Evolutionary conservation across 2,329 filamentous ascomycete genomes (phyloP).

Genomic region (Thelonectria rubi): DNA sequence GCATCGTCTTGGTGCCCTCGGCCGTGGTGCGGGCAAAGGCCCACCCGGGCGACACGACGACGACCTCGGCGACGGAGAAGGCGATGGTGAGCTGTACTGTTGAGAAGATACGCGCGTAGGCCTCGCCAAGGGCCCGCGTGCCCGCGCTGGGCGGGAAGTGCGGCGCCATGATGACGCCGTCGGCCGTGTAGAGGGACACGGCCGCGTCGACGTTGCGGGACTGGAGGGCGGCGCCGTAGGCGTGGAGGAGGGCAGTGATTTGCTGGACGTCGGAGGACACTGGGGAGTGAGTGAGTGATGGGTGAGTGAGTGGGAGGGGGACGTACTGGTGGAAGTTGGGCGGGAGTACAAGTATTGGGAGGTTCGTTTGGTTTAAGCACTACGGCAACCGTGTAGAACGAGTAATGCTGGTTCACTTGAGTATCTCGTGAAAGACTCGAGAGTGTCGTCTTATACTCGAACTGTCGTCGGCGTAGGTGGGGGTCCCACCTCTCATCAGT

Average conservation of each 20-base stretch:
- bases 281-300: background rate
- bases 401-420: background rate
- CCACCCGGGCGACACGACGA: slow-evolving; percentile 33
- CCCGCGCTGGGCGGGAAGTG: slow-evolving; percentile 33
- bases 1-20: slow-evolving; percentile 33
- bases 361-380: too few species aligned
- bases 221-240: slow-evolving; percentile 31
- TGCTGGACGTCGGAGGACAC: slow-evolving; percentile 10
- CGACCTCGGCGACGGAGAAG: slow-evolving; percentile 29
- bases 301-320: background rate
- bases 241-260: slow-evolving; percentile 13
- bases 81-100: slow-evolving; percentile 28
- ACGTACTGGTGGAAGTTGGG: background rate
- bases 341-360: background rate
- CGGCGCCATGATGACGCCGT: slow-evolving; percentile 39
- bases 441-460: slow-evolving; percentile 4
- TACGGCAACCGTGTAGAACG: too few species aligned
- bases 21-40: slow-evolving; percentile 36
- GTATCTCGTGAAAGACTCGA: too few species aligned
- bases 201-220: slow-evolving; percentile 30
- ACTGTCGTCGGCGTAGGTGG: background rate
- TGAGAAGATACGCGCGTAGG: slow-evolving; percentile 33
- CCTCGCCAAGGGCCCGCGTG: slow-evolving; percentile 25
- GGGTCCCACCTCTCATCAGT: background rate
- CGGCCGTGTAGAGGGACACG: slow-evolving; percentile 33